phyloP scores from a whole-genome alignment of 2,329 filamentous ascomycete genomes.

The Ophiostoma perfectum region DNA sequence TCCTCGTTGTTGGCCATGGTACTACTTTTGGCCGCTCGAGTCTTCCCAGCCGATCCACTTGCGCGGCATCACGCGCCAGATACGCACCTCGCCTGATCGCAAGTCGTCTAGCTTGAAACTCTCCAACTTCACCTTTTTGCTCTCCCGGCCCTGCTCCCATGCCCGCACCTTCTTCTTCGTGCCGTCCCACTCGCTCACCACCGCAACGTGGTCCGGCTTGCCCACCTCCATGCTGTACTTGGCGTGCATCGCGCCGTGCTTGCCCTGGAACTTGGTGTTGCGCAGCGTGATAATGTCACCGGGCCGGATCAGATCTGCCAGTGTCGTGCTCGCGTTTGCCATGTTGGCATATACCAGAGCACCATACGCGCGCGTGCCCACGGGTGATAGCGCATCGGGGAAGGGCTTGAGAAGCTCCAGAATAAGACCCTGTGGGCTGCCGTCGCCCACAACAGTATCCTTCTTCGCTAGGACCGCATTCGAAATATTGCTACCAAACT shows the following conservation, averaged over 20 bases:
- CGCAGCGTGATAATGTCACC: slow-evolving; percentile 91
- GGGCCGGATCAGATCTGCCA: slow-evolving; percentile 83
- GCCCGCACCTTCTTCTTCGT: slow-evolving; percentile 95
- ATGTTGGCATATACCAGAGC: slow-evolving; percentile 91
- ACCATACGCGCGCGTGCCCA: slow-evolving; percentile 86
- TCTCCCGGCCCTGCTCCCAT: slow-evolving; percentile 93
- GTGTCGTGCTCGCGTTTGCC: slow-evolving; percentile 84
- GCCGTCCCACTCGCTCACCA: slow-evolving; percentile 96
- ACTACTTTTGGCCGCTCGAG: slow-evolving; percentile 64
- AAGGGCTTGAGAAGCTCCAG: slow-evolving; percentile 71
- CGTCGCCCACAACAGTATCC: slow-evolving; percentile 76
- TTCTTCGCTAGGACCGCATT: slow-evolving; percentile 66
- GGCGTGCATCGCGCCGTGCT: slow-evolving; percentile 89
- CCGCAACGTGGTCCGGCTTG: slow-evolving; percentile 78
- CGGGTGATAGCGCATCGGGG: slow-evolving; percentile 67
- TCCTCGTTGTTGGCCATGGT: not conserved
- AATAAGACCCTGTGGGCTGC: slow-evolving; percentile 71
- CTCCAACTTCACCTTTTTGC: slow-evolving; percentile 87
- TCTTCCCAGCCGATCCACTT: slow-evolving; percentile 93
- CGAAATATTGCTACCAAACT: slow-evolving; percentile 73
- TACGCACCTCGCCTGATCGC: slow-evolving; percentile 88
- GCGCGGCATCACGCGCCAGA: slow-evolving; percentile 91
- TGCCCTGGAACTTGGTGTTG: slow-evolving; percentile 90
- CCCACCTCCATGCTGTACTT: slow-evolving; percentile 89
- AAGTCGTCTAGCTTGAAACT: slow-evolving; percentile 92